A percentile compares a stretch with the other conserved stretches of the same genome.
These are phyloP conservation scores for Aegilops speltoides DNA, from an alignment of 176 grass and related monocot species.

Conservation along the genomic window DNA sequence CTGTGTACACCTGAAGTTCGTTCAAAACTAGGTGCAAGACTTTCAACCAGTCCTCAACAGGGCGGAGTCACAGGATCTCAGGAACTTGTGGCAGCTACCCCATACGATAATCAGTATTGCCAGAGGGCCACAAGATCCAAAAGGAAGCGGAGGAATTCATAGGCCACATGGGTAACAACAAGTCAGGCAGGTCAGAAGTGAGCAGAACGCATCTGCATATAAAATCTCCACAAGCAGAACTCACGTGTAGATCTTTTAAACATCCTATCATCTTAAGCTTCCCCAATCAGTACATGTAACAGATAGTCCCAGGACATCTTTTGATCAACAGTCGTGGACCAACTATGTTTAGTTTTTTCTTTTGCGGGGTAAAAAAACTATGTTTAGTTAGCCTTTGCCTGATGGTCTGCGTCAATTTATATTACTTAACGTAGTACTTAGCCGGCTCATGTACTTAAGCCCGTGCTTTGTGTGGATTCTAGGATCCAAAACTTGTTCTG, in stretches of 20 bases:
- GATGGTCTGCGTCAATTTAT: background rate
- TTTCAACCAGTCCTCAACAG: slow-evolving; percentile 24
- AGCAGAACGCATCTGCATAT: no score
- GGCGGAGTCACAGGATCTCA: background rate
- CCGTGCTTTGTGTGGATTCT: background rate
- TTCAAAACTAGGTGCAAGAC: slow-evolving; percentile 36
- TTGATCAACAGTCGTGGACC: background rate
- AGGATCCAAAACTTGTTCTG: background rate
- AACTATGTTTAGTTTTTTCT: background rate
- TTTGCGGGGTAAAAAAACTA: background rate
- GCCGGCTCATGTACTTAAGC: background rate
- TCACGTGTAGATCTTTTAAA: no score
- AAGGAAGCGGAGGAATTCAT: background rate
- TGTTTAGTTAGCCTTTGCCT: background rate
- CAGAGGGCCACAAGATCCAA: no score
- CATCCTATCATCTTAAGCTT: no score
- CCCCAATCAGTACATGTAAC: background rate
- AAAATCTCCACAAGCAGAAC: no score
- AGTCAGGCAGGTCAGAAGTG: background rate
- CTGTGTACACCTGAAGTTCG: slow-evolving; percentile 49
- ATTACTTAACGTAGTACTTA: background rate
- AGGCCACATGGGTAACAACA: background rate
- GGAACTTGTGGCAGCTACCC: no score
- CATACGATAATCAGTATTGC: no score
- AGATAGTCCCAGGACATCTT: background rate